Percentiles rank a stretch among this genome's conserved stretches.
These are phyloP conservation scores for Polygonum aviculare DNA, from an alignment of 148 eudicot genomes.

Conservation along the genomic window DNA sequence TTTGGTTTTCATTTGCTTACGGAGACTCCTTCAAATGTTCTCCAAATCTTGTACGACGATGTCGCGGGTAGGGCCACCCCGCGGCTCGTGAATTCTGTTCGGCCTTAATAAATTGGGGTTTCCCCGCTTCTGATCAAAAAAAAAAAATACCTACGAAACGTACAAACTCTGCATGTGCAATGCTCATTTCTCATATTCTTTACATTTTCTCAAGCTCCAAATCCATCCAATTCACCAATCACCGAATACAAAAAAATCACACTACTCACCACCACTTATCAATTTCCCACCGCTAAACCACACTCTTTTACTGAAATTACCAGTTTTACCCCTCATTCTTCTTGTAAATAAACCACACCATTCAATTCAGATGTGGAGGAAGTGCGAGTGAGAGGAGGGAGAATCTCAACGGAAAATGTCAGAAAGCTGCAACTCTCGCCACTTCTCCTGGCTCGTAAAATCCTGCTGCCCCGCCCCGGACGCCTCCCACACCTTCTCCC, in stretches of 20 bases:
- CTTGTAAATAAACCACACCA: not conserved
- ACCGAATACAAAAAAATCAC: not conserved
- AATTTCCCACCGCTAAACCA: not conserved
- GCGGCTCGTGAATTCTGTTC: no score
- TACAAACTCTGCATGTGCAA: no score
- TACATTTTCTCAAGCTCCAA: not conserved
- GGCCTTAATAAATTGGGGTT: no score
- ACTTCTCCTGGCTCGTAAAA: conserved; percentile 63
- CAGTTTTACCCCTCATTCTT: not conserved
- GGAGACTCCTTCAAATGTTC: no score
- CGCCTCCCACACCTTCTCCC: conserved; percentile 18
- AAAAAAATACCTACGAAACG: no score
- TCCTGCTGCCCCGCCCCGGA: conserved; percentile 65
- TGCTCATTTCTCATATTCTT: no score
- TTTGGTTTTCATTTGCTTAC: no score
- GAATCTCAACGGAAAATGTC: conserved; percentile 12
- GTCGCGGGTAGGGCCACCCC: no score
- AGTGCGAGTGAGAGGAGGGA: conserved; percentile 6
- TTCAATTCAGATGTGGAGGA: not conserved
- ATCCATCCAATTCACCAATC: not conserved
- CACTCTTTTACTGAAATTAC: not conserved
- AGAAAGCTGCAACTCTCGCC: conserved; percentile 59
- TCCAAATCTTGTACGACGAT: no score
- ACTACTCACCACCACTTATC: not conserved
- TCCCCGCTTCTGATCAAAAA: no score